Conservation (phyloP, 768 basidiomycete species). For the Mycena pura region DNA sequence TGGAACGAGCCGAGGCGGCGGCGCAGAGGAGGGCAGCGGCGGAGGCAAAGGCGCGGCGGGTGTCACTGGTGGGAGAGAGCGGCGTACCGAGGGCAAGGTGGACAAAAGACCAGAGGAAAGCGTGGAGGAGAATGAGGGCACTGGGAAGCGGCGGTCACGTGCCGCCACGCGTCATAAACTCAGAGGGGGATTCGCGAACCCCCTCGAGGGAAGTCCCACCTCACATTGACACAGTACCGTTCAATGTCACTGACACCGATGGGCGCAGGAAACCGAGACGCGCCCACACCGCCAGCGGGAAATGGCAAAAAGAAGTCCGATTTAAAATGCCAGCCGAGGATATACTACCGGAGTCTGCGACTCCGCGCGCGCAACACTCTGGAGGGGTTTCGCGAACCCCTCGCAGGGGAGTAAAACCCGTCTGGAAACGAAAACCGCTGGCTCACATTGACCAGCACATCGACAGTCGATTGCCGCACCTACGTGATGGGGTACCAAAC, state of each 20-base stretch:
- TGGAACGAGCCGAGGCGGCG: background rate
- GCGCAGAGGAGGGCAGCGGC: background rate
- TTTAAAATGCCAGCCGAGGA: background rate
- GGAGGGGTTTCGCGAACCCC: slow-evolving; percentile 13
- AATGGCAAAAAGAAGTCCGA: background rate
- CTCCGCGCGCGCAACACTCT: slow-evolving; percentile 1
- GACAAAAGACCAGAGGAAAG: background rate
- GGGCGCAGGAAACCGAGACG: slow-evolving; percentile 1
- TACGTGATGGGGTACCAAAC: slow-evolving; percentile 4
- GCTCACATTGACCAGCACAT: slow-evolving; percentile 6
- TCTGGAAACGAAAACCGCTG: background rate
- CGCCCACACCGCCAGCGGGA: background rate
- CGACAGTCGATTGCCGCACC: slow-evolving; percentile 7
- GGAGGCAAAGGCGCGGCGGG: background rate
- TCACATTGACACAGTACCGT: background rate
- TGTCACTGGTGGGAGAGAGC: background rate
- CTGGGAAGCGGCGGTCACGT: background rate
- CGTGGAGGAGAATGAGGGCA: background rate
- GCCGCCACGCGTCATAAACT: slow-evolving; percentile 5
- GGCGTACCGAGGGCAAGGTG: background rate
- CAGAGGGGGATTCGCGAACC: slow-evolving; percentile 17
- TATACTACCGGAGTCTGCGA: background rate
- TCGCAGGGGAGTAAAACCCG: slow-evolving; percentile 10
- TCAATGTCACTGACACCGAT: slow-evolving; percentile 9
- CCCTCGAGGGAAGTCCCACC: slow-evolving; percentile 22